These are phyloP conservation scores for Adansonia gregorii DNA, from an alignment of 441 rosid species.

Conservation along the genomic window DNA sequence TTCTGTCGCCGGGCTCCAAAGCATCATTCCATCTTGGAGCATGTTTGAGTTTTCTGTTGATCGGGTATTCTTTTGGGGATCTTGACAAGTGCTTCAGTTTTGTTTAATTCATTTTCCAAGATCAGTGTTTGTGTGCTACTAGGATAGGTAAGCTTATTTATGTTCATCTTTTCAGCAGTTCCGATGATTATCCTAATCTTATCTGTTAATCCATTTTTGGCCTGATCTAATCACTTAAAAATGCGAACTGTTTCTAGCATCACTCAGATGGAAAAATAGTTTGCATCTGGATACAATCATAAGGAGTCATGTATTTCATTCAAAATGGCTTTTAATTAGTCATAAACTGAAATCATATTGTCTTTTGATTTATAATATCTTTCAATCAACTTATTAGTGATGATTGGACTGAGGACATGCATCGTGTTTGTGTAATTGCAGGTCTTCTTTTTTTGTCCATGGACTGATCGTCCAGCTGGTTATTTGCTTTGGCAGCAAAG, in stretches of 20 bases:
- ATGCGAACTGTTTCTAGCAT: not conserved
- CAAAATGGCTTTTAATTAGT: not conserved
- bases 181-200: not conserved
- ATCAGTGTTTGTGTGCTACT: slow-evolving; percentile 16
- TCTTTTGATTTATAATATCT: slow-evolving; percentile 2
- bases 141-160: slow-evolving; percentile 38
- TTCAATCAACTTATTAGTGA: not conserved
- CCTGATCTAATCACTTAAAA: not conserved
- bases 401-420: not conserved
- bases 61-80: slow-evolving; percentile 29
- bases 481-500: slow-evolving; percentile 28
- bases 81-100: slow-evolving; percentile 35
- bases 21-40: slow-evolving; percentile 77
- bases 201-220: not conserved
- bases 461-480: slow-evolving; percentile 20
- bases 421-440: slow-evolving; percentile 30
- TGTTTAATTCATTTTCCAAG: slow-evolving; percentile 29
- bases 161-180: slow-evolving; percentile 12
- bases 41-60: slow-evolving; percentile 33
- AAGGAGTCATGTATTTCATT: too few relatives aligned
- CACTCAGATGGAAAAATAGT: not conserved
- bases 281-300: too few relatives aligned
- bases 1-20: slow-evolving; percentile 81
- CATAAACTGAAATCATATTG: not conserved
- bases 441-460: slow-evolving; percentile 29